phyloP scores from a whole-genome alignment of 1,284 basidiomycete genomes.

The Crepidotus sp. region DNA sequence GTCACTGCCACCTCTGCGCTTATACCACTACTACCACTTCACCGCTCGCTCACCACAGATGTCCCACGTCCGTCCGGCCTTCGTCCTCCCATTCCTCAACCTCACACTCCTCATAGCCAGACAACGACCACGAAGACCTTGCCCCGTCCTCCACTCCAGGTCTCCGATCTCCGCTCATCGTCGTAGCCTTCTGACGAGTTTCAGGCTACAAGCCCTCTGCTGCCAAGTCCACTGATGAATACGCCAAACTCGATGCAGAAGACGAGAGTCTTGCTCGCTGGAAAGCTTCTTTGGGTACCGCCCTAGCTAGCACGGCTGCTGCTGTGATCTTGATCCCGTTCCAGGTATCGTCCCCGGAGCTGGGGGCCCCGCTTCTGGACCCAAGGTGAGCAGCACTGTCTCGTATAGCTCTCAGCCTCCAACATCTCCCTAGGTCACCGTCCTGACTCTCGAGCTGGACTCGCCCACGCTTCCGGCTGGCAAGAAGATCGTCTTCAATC shows the following conservation, averaged over 20 bases:
- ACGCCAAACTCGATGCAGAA: slow-evolving; percentile 69
- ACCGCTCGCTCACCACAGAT: slow-evolving; percentile 26
- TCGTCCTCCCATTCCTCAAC: not conserved
- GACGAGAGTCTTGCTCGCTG: slow-evolving; percentile 83
- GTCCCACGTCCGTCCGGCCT: slow-evolving; percentile 31
- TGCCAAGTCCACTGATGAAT: slow-evolving; percentile 61
- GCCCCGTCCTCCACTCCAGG: slow-evolving; percentile 57
- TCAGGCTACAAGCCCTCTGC: slow-evolving; percentile 61
- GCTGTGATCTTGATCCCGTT: not conserved
- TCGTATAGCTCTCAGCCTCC: slow-evolving; percentile 2
- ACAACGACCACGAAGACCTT: slow-evolving; percentile 60
- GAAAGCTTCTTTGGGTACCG: slow-evolving; percentile 77
- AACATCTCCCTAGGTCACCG: slow-evolving; percentile 44
- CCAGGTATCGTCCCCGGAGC: slow-evolving; percentile 48
- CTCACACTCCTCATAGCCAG: slow-evolving; percentile 24
- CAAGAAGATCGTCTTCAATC: slow-evolving; percentile 51
- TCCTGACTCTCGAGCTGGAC: slow-evolving; percentile 60
- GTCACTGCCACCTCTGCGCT: slow-evolving; percentile 2
- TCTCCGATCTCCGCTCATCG: slow-evolving; percentile 23
- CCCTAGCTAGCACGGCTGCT: not conserved
- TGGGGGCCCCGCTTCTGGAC: slow-evolving; percentile 35
- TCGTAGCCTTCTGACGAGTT: slow-evolving; percentile 13
- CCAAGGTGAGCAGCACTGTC: slow-evolving; percentile 46
- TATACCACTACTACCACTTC: slow-evolving; percentile 2
- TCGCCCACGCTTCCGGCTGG: slow-evolving; percentile 59